These are phyloP conservation scores for Leccinum truebloodii DNA, from an alignment of 768 basidiomycete species.

Conservation along the genomic window DNA sequence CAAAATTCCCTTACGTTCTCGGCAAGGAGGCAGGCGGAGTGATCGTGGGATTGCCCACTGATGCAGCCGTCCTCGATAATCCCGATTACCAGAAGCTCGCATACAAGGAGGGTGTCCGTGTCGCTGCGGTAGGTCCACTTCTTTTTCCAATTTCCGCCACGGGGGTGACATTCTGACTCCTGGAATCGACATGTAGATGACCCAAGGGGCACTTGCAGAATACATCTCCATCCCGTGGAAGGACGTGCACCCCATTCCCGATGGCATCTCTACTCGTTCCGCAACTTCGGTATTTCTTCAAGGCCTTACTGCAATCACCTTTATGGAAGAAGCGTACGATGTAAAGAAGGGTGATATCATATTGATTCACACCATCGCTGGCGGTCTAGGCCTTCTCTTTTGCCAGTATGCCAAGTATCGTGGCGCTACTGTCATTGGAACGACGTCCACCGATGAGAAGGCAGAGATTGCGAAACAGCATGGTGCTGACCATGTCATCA, in stretches of 20 bases:
- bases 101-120: conserved; percentile 68
- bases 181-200: conserved; percentile 37
- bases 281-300: conserved; percentile 74
- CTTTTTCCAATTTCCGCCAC: background rate
- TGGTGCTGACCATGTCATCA: conserved; percentile 86
- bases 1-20: conserved; percentile 61
- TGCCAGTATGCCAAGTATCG: conserved; percentile 67
- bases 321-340: conserved; percentile 82
- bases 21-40: conserved; percentile 82
- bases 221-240: conserved; percentile 70
- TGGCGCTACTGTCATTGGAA: conserved; percentile 92
- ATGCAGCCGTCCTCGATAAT: conserved; percentile 56
- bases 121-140: conserved; percentile 53
- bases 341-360: conserved; percentile 80
- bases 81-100: conserved; percentile 62
- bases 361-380: conserved; percentile 89
- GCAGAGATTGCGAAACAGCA: conserved; percentile 73
- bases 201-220: conserved; percentile 60
- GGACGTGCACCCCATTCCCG: conserved; percentile 63
- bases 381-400: conserved; percentile 76
- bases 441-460: conserved; percentile 84
- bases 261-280: conserved; percentile 51
- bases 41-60: conserved; percentile 73
- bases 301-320: conserved; percentile 74
- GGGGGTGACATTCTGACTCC: background rate